Evolutionary conservation across 2,329 filamentous ascomycete species (phyloP), one percentile per base, ranked within the genome.

Genomic region (Drechslera avenae): DNA sequence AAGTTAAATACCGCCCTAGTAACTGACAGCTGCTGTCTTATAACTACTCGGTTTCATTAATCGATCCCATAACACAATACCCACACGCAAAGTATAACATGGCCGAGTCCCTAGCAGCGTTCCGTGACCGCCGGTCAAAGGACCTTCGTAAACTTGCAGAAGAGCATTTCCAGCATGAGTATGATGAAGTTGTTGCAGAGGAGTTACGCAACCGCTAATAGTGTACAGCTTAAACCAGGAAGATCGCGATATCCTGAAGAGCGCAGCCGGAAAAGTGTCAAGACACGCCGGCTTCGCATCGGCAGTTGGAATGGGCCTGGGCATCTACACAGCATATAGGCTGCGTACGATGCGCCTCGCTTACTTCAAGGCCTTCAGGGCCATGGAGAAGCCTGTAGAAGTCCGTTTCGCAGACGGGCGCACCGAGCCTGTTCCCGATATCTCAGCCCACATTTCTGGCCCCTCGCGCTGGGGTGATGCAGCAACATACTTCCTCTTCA

Each of bases 401-500:
- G 79, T 89, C 5, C 73, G 81, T 12, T 89, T 89, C 67, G 79
- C 82, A 0, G 80, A 82, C 57, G 86, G 86, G 0, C 75, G 84
- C 14, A 79, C 79, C 42, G 80, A 87, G 63, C 64, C 79, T 0
- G 73, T 89, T 1, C 86, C 86, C 0, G 84, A 89, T 59, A 72
- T 88, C 30, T 83, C 82, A 0, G 78, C 78, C 0, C 63, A 83
- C 31, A 58, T 88, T 33, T 78, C 80, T 4, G 52, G 52, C 36
- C 86, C 86, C 0, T 83, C 81, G 2, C 75, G 75, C 0, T 63
- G 82, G 40, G 85, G 85, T 12, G 86, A 89, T 56, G 66, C 84
- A 21, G 81, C 83, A 3, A 83, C 86, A 0, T 87, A 86, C 63
- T 80, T 82, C 54, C 81, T 88, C 63, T 85, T 87, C 39, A 80